phyloP scores from a whole-genome alignment of 371 early-diverging fungal genomes.

The Mortierella sp. region DNA sequence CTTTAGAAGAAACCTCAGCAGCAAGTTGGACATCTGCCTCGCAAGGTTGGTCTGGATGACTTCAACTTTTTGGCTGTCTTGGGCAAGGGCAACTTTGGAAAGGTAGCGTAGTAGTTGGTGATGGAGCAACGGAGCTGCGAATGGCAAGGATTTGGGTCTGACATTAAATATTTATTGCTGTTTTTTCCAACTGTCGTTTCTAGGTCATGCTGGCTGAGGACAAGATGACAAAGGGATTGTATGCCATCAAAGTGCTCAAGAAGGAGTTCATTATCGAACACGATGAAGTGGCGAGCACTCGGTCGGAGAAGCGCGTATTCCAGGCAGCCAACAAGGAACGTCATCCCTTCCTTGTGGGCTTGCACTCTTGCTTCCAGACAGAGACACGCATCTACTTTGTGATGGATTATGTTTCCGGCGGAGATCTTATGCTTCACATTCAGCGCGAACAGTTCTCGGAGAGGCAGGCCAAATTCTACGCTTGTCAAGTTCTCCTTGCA shows the following conservation, averaged over 20 bases:
- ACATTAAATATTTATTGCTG: neutral
- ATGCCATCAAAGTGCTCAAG: constrained; percentile 98
- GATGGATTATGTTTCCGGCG: constrained; percentile 99
- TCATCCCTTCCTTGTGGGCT: constrained; percentile 97
- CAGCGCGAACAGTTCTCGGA: constrained; percentile 89
- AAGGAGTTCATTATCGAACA: constrained; percentile 94
- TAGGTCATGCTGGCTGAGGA: constrained; percentile 96
- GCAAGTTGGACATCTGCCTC: constrained; percentile 41
- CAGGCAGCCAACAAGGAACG: constrained; percentile 86
- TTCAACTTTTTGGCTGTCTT: constrained; percentile 94
- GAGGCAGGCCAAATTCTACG: constrained; percentile 95
- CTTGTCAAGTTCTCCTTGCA: constrained; percentile 95
- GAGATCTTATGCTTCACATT: constrained; percentile 99
- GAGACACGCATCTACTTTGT: constrained; percentile 95
- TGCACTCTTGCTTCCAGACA: constrained; percentile 97
- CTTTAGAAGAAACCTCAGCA: constrained; percentile 15
- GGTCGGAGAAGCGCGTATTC: constrained; percentile 95
- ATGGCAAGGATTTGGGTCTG: neutral
- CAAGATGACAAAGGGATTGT: constrained; percentile 76
- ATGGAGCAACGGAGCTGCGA: no score
- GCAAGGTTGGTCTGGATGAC: constrained; percentile 72
- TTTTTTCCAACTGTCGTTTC: neutral
- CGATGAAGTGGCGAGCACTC: constrained; percentile 91
- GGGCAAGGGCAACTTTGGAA: constrained; percentile 98
- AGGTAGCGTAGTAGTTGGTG: constrained; percentile 62